Evolutionary conservation across 2,329 filamentous ascomycete species (phyloP).

Genomic region (Alternaria ventricosa): DNA sequence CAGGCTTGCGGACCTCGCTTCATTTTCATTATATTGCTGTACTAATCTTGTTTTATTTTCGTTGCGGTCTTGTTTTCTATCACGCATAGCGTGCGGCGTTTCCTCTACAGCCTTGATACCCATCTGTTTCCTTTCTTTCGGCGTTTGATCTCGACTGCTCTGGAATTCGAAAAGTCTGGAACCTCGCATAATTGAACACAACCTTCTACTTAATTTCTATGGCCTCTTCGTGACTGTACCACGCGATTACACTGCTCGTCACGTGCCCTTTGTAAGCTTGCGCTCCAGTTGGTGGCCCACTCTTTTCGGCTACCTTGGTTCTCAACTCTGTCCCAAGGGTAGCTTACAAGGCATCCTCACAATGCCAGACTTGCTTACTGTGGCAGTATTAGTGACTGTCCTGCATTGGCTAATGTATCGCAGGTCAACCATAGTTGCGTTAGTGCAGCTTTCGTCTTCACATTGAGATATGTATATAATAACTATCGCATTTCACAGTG

Average conservation of each 20-base stretch:
- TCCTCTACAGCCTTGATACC: neutral
- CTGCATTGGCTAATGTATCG: neutral
- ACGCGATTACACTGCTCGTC: neutral
- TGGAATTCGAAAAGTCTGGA: neutral
- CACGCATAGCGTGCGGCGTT: neutral
- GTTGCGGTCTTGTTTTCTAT: neutral
- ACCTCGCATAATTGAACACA: neutral
- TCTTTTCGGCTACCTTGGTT: neutral
- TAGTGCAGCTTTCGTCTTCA: too few relatives aligned
- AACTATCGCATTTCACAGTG: neutral
- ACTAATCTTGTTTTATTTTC: neutral
- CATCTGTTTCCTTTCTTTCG: neutral
- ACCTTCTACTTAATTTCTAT: neutral
- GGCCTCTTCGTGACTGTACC: neutral
- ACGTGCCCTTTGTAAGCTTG: neutral
- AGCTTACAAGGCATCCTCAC: accelerated
- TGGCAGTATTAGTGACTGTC: neutral
- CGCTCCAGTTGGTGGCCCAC: neutral
- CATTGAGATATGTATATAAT: neutral
- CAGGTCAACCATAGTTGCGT: neutral
- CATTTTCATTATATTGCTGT: neutral
- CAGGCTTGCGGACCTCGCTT: neutral
- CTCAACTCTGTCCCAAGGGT: neutral
- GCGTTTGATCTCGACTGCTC: neutral
- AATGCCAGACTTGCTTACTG: neutral